Evolutionary conservation across 805 yeast species (phyloP).

Genomic region (Wickerhamiella alocasiicola): DNA sequence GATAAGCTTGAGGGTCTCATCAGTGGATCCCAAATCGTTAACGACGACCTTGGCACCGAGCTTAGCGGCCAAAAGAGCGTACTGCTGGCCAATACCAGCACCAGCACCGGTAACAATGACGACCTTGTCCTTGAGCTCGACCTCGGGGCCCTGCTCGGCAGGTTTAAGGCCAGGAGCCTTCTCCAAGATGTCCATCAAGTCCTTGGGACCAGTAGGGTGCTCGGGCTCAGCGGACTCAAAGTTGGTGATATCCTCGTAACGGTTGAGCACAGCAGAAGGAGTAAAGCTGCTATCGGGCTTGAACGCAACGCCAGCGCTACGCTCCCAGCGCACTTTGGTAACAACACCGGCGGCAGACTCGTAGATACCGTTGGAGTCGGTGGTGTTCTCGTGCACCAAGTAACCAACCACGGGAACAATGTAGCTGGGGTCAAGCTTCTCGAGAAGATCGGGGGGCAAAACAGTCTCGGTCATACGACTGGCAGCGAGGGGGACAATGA

Average conservation of each 20-base stretch:
- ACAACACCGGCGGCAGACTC: conserved; percentile 93
- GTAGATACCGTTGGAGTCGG: conserved; percentile 61
- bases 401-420: conserved; percentile 84
- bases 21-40: conserved; percentile 73
- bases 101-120: conserved; percentile 94
- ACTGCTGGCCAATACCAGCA: conserved; percentile 83
- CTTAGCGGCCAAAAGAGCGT: conserved; percentile 72
- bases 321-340: conserved; percentile 89
- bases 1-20: conserved; percentile 63
- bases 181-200: conserved; percentile 50
- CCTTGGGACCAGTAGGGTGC: conserved; percentile 62
- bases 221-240: conserved; percentile 46
- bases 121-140: conserved; percentile 67
- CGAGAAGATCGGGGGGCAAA: conserved; percentile 73
- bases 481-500: conserved; percentile 89
- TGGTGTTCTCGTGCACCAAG: conserved; percentile 52
- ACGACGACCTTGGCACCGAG: conserved; percentile 94
- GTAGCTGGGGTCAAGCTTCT: conserved; percentile 71
- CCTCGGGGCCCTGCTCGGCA: conserved; percentile 45
- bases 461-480: conserved; percentile 92
- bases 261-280: conserved; percentile 67
- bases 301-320: conserved; percentile 75
- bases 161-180: conserved; percentile 39
- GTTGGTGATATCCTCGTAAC: conserved; percentile 47
- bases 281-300: conserved; percentile 67